These are phyloP conservation scores for Metarhizium humberi DNA, from an alignment of 2,329 filamentous ascomycete genomes.

Conservation along the genomic window DNA sequence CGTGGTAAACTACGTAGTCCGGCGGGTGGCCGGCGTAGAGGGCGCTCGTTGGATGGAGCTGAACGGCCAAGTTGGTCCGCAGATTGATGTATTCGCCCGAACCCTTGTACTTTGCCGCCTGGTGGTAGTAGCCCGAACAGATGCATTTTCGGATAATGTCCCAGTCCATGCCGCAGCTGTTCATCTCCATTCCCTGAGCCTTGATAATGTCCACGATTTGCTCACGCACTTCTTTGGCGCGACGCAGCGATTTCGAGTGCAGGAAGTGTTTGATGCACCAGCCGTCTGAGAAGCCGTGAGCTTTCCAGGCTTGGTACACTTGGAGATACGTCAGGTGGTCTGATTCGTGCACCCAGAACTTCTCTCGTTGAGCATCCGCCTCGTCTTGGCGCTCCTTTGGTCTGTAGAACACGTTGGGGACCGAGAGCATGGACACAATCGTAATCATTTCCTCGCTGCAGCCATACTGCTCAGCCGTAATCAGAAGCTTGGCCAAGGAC, in stretches of 20 bases:
- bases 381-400: slow-evolving; percentile 96
- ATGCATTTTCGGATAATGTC: slow-evolving; percentile 93
- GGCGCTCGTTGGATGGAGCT: slow-evolving; percentile 87
- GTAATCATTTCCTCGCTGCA: slow-evolving; percentile 98
- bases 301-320: slow-evolving; percentile 91
- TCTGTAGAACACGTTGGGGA: slow-evolving; percentile 93
- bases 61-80: slow-evolving; percentile 85
- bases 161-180: slow-evolving; percentile 92
- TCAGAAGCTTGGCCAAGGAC: slow-evolving; percentile 85
- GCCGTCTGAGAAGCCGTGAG: slow-evolving; percentile 78
- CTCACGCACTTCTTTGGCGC: slow-evolving; percentile 88
- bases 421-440: slow-evolving; percentile 95
- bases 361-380: slow-evolving; percentile 88
- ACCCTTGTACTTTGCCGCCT: slow-evolving; percentile 91
- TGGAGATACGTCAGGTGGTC: slow-evolving; percentile 94
- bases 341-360: slow-evolving; percentile 97
- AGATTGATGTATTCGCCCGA: slow-evolving; percentile 97
- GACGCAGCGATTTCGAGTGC: slow-evolving; percentile 84
- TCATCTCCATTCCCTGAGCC: slow-evolving; percentile 80
- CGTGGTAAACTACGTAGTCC: slow-evolving; percentile 96
- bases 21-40: slow-evolving; percentile 92
- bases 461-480: slow-evolving; percentile 79
- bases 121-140: slow-evolving; percentile 95
- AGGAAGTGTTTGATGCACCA: slow-evolving; percentile 94
- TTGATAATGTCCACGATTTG: slow-evolving; percentile 92